These are phyloP conservation scores for Phlebopus sp. DNA, from an alignment of 1,284 basidiomycete species.

Conservation along the genomic window DNA sequence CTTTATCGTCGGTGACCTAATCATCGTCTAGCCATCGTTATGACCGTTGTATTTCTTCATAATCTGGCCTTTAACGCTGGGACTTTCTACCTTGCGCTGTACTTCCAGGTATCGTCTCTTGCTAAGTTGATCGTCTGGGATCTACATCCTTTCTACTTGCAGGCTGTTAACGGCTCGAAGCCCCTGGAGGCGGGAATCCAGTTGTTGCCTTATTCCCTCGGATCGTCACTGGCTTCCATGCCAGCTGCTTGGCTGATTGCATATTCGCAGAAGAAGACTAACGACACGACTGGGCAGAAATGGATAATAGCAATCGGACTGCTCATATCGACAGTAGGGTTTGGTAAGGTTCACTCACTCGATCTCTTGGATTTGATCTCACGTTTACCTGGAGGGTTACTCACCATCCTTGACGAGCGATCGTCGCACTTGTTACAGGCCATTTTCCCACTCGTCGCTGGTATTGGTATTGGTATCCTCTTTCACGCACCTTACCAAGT, in stretches of 20 bases:
- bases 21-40: slow-evolving; percentile 51
- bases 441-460: slow-evolving; percentile 62
- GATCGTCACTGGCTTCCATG: slow-evolving; percentile 76
- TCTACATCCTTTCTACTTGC: slow-evolving; percentile 12
- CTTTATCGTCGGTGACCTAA: slow-evolving; percentile 16
- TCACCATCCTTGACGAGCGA: slow-evolving; percentile 56
- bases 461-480: slow-evolving; percentile 75
- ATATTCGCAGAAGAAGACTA: slow-evolving; percentile 54
- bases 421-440: slow-evolving; percentile 46
- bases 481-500: slow-evolving; percentile 82
- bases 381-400: slow-evolving; percentile 48
- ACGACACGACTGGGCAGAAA: slow-evolving; percentile 62
- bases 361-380: slow-evolving; percentile 7
- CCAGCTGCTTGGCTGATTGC: slow-evolving; percentile 76
- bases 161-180: slow-evolving; percentile 66
- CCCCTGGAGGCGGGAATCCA: slow-evolving; percentile 68
- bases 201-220: slow-evolving; percentile 77
- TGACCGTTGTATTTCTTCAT: slow-evolving; percentile 71
- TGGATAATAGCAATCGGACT: slow-evolving; percentile 61
- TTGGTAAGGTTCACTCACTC: slow-evolving; percentile 48
- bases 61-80: slow-evolving; percentile 78
- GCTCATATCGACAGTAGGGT: slow-evolving; percentile 61
- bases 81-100: slow-evolving; percentile 78
- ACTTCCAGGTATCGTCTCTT: slow-evolving; percentile 59
- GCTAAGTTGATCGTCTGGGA: slow-evolving; percentile 3